Percentiles rank a stretch among this genome's conserved stretches.
Evolutionary conservation across 257 asterid species (phyloP).

Genomic region (Mentha longifolia): DNA sequence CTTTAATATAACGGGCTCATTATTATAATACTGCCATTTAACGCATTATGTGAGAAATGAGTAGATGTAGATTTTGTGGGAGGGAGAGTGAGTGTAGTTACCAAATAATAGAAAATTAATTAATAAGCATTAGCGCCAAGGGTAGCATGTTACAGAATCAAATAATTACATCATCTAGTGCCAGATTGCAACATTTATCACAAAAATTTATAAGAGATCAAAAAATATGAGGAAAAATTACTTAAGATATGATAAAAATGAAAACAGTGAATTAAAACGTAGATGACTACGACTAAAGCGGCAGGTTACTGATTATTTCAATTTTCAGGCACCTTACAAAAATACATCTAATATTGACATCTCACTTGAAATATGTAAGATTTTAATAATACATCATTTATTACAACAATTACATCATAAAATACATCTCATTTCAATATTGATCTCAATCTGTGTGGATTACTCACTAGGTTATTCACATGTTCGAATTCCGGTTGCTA

Average conservation of each 20-base stretch:
- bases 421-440: conserved; percentile 33
- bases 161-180: no score
- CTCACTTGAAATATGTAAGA: conserved; percentile 24
- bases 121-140: no score
- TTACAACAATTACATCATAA: conserved; percentile 25
- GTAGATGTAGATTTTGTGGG: no score
- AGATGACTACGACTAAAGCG: not conserved
- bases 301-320: not conserved
- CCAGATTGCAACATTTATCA: not conserved
- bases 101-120: no score
- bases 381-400: conserved; percentile 17
- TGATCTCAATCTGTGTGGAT: conserved; percentile 5
- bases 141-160: no score
- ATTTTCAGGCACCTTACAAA: not conserved
- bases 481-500: conserved; percentile 6
- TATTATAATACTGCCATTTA: no score
- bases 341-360: conserved; percentile 32
- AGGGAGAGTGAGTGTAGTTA: no score
- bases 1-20: no score
- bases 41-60: no score
- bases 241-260: no score
- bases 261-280: not conserved
- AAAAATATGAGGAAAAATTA: not conserved
- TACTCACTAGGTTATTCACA: conserved; percentile 39
- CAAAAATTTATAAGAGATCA: not conserved